Evolutionary conservation across 2,329 filamentous ascomycete genomes (phyloP).

Genomic region (Colletotrichum sp.): DNA sequence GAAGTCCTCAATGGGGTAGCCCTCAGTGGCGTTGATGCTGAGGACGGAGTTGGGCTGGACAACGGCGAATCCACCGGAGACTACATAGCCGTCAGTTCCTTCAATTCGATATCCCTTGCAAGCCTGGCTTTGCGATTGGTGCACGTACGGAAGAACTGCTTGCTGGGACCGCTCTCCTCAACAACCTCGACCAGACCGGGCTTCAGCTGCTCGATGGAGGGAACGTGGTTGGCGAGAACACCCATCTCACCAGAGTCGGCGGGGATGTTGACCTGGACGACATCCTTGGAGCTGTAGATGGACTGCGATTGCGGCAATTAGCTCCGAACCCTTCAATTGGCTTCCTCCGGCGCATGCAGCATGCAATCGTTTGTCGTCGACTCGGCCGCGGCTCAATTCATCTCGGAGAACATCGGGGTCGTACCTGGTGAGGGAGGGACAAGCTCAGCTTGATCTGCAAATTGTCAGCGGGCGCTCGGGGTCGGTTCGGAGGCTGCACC

Average conservation of each 20-base stretch:
- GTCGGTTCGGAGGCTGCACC: conserved; percentile 26
- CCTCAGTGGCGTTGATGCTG: conserved; percentile 99
- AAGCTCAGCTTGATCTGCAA: conserved; percentile 92
- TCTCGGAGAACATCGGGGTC: conserved; percentile 35
- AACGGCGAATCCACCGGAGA: conserved; percentile 95
- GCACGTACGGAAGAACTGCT: conserved; percentile 96
- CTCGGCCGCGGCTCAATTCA: background rate
- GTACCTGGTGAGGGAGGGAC: conserved; percentile 97
- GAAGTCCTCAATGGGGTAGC: conserved; percentile 94
- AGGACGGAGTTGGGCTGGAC: conserved; percentile 94
- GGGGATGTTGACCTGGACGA: conserved; percentile 97
- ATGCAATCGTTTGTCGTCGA: background rate
- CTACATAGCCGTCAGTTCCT: conserved; percentile 48
- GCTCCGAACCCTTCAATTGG: conserved; percentile 35
- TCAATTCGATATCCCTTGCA: conserved; percentile 18
- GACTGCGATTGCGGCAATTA: conserved; percentile 67
- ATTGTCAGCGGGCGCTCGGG: conserved; percentile 29
- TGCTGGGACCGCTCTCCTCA: conserved; percentile 86
- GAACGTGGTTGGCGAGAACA: conserved; percentile 98
- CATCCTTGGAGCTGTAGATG: conserved; percentile 71
- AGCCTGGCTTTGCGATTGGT: conserved; percentile 11
- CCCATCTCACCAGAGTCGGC: conserved; percentile 99
- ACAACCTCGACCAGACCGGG: conserved; percentile 94
- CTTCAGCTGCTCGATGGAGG: conserved; percentile 98
- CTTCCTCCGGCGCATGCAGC: conserved; percentile 5